phyloP scores from a whole-genome alignment of 1,284 basidiomycete species.

The Pulchroboletus neoregius region DNA sequence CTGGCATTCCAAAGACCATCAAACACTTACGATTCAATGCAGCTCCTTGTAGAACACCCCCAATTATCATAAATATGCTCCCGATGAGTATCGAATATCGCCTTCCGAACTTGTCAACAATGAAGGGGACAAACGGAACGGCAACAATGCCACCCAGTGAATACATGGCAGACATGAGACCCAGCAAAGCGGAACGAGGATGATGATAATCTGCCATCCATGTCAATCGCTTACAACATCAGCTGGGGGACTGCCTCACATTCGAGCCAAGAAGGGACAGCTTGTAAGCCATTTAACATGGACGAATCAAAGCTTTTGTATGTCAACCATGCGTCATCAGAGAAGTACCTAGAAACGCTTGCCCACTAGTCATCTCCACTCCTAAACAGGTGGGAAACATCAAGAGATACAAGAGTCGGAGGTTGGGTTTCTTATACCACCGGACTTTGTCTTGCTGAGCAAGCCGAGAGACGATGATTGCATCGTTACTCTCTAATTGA shows the following conservation, averaged over 20 bases:
- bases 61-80: background rate
- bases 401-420: background rate
- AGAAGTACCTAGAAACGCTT: slow-evolving; percentile 29
- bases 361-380: slow-evolving; percentile 61
- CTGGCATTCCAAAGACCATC: no score
- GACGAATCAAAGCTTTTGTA: slow-evolving; percentile 8
- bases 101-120: slow-evolving; percentile 16
- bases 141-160: slow-evolving; percentile 11
- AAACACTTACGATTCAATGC: slow-evolving; percentile 9
- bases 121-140: slow-evolving; percentile 9
- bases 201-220: slow-evolving; percentile 11
- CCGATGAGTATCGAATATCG: slow-evolving; percentile 16
- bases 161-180: slow-evolving; percentile 15
- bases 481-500: background rate
- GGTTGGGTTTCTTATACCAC: background rate
- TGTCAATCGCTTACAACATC: background rate
- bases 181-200: slow-evolving; percentile 17
- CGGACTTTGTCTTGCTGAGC: background rate
- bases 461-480: background rate
- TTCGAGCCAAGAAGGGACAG: slow-evolving; percentile 21
- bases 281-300: slow-evolving; percentile 20
- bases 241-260: slow-evolving; percentile 4
- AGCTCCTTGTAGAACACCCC: slow-evolving; percentile 13
- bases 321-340: background rate
- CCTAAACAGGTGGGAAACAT: slow-evolving; percentile 37